phyloP scores from a whole-genome alignment of 805 yeast species.

The Starmerella kuoi region DNA sequence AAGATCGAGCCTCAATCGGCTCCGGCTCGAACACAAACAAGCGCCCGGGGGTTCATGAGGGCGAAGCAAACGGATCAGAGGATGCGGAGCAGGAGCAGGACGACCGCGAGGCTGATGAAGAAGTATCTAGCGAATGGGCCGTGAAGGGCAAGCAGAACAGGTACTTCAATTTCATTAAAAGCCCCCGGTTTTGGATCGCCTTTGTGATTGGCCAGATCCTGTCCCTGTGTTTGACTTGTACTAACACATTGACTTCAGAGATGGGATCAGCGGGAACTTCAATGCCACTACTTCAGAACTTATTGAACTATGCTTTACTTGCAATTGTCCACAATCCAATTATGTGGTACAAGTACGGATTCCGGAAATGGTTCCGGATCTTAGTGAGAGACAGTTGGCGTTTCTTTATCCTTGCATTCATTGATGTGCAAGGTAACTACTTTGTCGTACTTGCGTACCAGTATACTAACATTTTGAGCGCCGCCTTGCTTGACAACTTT shows the following conservation, averaged over 20 bases:
- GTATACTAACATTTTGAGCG: constrained; percentile 35
- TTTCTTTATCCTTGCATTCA: constrained; percentile 33
- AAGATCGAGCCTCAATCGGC: not conserved
- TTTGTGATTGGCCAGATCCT: constrained; percentile 34
- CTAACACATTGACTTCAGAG: constrained; percentile 35
- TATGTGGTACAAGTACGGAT: constrained; percentile 32
- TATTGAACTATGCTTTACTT: constrained; percentile 33
- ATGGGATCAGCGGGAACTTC: constrained; percentile 31
- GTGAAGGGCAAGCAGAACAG: constrained; percentile 13
- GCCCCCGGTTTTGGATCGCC: constrained; percentile 33
- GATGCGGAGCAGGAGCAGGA: not conserved
- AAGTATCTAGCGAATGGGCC: constrained; percentile 12
- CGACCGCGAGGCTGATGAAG: constrained; percentile 4
- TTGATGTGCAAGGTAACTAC: constrained; percentile 38
- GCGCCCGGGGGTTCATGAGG: not conserved
- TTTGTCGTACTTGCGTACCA: constrained; percentile 36
- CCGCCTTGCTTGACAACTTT: constrained; percentile 35
- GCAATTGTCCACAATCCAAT: constrained; percentile 32
- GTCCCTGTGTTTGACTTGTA: constrained; percentile 33
- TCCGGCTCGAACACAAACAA: not conserved
- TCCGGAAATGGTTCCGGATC: constrained; percentile 28
- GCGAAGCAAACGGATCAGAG: not conserved
- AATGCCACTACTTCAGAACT: constrained; percentile 36
- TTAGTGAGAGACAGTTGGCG: constrained; percentile 33
- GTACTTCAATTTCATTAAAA: constrained; percentile 26